Conservation (phyloP, 1,284 basidiomycete species). For the Marasmius tenuissimus region DNA sequence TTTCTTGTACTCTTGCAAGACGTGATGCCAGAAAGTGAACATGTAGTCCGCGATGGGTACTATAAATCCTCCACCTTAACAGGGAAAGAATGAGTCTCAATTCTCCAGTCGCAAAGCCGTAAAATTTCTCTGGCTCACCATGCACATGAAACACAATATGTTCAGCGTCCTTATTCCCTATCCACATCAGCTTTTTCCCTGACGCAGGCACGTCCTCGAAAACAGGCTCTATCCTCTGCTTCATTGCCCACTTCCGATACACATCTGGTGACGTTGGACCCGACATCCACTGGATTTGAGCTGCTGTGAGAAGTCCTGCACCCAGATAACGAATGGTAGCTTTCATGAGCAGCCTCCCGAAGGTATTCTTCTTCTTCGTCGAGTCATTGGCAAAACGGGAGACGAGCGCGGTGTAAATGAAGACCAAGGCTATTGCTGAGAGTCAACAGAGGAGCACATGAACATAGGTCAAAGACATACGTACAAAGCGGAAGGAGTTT, state of each 20-base stretch:
- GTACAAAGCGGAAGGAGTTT: background rate
- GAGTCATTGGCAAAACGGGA: conserved; percentile 3
- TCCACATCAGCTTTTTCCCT: conserved; percentile 30
- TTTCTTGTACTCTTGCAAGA: conserved; percentile 14
- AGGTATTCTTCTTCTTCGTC: background rate
- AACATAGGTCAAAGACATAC: background rate
- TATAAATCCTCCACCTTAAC: conserved; percentile 14
- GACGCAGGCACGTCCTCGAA: background rate
- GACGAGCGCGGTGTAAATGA: background rate
- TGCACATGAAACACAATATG: conserved; percentile 37
- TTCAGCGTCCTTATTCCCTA: conserved; percentile 34
- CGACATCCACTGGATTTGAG: conserved; percentile 1
- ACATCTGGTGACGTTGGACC: background rate
- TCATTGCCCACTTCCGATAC: conserved; percentile 26
- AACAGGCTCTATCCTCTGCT: conserved; percentile 24
- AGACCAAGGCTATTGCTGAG: background rate
- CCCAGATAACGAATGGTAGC: background rate
- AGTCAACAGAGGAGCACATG: background rate
- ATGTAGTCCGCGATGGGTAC: conserved; percentile 6
- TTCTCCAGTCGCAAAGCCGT: background rate
- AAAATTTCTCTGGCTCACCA: conserved; percentile 24
- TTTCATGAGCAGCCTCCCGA: conserved; percentile 4
- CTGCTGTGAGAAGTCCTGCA: background rate
- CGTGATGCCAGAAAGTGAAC: conserved; percentile 11
- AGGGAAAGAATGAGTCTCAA: background rate